phyloP scores from a whole-genome alignment of 1,284 basidiomycete species.

The Tylopilus sp. region DNA sequence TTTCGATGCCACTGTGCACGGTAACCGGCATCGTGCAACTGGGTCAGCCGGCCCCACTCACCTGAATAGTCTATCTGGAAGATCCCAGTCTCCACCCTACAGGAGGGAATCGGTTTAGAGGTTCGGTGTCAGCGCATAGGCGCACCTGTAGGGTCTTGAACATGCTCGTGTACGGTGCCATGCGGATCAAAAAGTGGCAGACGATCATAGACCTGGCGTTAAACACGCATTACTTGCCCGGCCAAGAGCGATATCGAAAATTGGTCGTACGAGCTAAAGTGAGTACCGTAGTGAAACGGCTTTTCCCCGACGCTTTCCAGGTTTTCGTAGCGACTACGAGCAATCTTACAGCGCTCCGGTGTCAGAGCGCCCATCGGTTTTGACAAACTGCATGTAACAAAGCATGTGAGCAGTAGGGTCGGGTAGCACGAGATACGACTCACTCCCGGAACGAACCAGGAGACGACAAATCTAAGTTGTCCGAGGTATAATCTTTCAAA shows the following conservation, averaged over 20 bases:
- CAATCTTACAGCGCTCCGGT: conserved; percentile 66
- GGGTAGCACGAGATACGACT: conserved; percentile 24
- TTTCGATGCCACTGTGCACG: conserved; percentile 56
- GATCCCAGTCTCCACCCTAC: conserved; percentile 89
- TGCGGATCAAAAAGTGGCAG: conserved; percentile 89
- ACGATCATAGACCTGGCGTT: conserved; percentile 80
- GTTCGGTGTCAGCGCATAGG: neutral
- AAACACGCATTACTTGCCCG: neutral
- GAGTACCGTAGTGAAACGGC: conserved; percentile 93
- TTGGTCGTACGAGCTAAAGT: conserved; percentile 70
- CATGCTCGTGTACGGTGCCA: conserved; percentile 90
- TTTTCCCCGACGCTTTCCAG: conserved; percentile 78
- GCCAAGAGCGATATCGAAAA: neutral
- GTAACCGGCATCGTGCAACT: conserved; percentile 7
- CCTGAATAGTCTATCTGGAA: conserved; percentile 91
- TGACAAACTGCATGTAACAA: conserved; percentile 49
- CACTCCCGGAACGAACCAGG: conserved; percentile 75
- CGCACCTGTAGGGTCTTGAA: conserved; percentile 80
- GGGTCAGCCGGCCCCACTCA: conserved; percentile 30
- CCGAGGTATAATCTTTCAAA: conserved; percentile 79
- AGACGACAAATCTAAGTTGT: conserved; percentile 66
- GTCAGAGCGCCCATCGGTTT: conserved; percentile 93
- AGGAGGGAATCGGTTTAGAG: neutral
- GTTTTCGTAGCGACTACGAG: conserved; percentile 71
- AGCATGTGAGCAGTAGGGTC: conserved; percentile 9